A percentile compares a stretch with the other conserved stretches of the same genome.
These are phyloP conservation scores for Tuber calosporum DNA, from an alignment of 495 filamentous ascomycete genomes.

Conservation along the genomic window DNA sequence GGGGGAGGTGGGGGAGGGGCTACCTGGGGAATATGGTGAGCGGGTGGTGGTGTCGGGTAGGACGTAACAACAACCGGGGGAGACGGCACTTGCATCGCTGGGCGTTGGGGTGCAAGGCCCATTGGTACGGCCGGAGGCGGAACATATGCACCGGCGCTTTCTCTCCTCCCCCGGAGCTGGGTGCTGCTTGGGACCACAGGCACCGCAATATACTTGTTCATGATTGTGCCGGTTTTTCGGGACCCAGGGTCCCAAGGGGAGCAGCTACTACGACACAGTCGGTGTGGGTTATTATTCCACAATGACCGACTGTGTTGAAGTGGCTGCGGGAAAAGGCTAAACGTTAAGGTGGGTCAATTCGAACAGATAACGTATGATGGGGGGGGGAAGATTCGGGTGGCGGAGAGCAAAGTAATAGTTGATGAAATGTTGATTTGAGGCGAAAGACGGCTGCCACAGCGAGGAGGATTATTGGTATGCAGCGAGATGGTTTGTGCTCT, in stretches of 20 bases:
- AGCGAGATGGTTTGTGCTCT: not conserved
- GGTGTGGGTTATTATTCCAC: constrained; percentile 37
- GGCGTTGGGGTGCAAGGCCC: not conserved
- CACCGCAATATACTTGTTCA: constrained; percentile 36
- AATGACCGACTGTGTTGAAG: constrained; percentile 38
- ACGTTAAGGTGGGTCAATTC: constrained; percentile 21
- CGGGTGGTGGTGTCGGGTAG: not conserved
- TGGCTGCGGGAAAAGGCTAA: constrained; percentile 12
- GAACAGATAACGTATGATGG: constrained; percentile 3
- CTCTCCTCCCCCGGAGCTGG: constrained; percentile 28
- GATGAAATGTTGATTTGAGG: not conserved
- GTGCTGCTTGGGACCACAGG: constrained; percentile 36
- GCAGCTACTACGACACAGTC: constrained; percentile 40
- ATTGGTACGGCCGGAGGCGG: constrained; percentile 11
- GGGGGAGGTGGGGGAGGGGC: constrained; percentile 16
- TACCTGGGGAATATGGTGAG: constrained; percentile 15
- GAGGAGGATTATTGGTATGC: not conserved
- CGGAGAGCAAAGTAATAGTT: not conserved
- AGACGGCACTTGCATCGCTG: not conserved
- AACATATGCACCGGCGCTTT: constrained; percentile 22
- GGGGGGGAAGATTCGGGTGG: not conserved
- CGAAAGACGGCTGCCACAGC: not conserved
- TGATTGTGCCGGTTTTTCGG: constrained; percentile 22
- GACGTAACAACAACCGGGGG: not conserved
- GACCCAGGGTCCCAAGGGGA: constrained; percentile 19